A percentile compares a stretch with the other conserved stretches of the same genome.
Evolutionary conservation across 1,284 basidiomycete genomes (phyloP).

Genomic region (Fomitopsis palustris): DNA sequence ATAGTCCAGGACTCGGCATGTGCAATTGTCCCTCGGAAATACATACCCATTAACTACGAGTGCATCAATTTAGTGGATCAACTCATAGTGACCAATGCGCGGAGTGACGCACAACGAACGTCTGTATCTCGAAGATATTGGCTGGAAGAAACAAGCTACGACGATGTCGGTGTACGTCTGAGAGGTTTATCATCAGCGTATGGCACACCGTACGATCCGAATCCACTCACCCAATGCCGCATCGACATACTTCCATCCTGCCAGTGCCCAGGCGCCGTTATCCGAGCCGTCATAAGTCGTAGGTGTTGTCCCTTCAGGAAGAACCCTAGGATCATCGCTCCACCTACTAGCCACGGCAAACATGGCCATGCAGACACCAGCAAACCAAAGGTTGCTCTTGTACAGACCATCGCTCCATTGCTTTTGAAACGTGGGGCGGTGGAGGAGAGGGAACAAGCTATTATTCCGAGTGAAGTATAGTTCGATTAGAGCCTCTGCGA

Average conservation of each 20-base stretch:
- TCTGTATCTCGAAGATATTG: constrained; percentile 31
- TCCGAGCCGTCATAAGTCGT: constrained; percentile 30
- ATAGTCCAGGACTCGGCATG: constrained; percentile 39
- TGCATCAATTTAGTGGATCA: not conserved
- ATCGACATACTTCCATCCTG: constrained; percentile 24
- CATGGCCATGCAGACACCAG: constrained; percentile 43
- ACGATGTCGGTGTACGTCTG: constrained; percentile 20
- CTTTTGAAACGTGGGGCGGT: constrained; percentile 44
- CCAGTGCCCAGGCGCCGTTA: constrained; percentile 18
- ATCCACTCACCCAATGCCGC: constrained; percentile 17
- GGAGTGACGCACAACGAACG: constrained; percentile 24
- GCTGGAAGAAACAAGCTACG: constrained; percentile 23
- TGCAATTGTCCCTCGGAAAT: constrained; percentile 29
- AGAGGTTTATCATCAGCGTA: not conserved
- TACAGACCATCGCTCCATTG: constrained; percentile 41
- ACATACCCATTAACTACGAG: constrained; percentile 25
- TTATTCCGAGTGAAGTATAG: constrained; percentile 46
- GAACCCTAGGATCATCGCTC: constrained; percentile 43
- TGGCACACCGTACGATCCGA: too few species aligned
- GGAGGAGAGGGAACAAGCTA: constrained; percentile 43
- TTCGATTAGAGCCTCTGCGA: constrained; percentile 41
- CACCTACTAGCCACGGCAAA: constrained; percentile 49
- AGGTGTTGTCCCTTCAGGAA: constrained; percentile 32
- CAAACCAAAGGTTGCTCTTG: constrained; percentile 42
- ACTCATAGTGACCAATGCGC: not conserved